Conservation (phyloP, 805 yeast species). For the Metschnikowia peoriensis region DNA sequence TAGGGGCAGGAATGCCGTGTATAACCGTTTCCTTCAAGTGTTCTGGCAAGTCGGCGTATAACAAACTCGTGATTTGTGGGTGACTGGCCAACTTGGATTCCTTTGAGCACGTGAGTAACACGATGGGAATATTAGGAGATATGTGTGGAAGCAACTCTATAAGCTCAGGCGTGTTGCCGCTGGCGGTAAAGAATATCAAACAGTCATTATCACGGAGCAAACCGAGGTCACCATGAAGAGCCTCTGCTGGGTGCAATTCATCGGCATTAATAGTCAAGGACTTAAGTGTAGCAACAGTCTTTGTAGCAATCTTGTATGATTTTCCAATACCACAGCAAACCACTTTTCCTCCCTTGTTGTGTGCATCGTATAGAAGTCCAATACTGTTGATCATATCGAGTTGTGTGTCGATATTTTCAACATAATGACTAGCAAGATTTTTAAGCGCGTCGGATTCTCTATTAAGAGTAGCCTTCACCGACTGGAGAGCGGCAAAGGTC, state of each 20-base stretch:
- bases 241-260: constrained; percentile 78
- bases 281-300: constrained; percentile 77
- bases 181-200: constrained; percentile 66
- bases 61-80: constrained; percentile 48
- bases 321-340: constrained; percentile 85
- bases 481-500: constrained; percentile 28
- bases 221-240: constrained; percentile 89
- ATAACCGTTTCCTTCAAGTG: constrained; percentile 56
- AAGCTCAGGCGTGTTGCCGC: constrained; percentile 83
- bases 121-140: constrained; percentile 49
- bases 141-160: constrained; percentile 56
- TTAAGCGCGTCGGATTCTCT: constrained; percentile 49
- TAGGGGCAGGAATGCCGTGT: constrained; percentile 86
- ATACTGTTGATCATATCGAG: constrained; percentile 44
- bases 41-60: constrained; percentile 62
- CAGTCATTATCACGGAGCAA: constrained; percentile 56
- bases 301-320: constrained; percentile 73
- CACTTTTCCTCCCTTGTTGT: constrained; percentile 56
- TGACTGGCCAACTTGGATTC: constrained; percentile 53
- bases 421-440: constrained; percentile 46
- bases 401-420: constrained; percentile 44
- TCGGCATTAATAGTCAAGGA: constrained; percentile 72
- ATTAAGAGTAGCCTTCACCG: constrained; percentile 39
- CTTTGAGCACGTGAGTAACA: constrained; percentile 63
- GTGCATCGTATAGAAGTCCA: constrained; percentile 31